Evolutionary conservation across 2,329 filamentous ascomycete species (phyloP).

Genomic region (Sporothrix luriei): DNA sequence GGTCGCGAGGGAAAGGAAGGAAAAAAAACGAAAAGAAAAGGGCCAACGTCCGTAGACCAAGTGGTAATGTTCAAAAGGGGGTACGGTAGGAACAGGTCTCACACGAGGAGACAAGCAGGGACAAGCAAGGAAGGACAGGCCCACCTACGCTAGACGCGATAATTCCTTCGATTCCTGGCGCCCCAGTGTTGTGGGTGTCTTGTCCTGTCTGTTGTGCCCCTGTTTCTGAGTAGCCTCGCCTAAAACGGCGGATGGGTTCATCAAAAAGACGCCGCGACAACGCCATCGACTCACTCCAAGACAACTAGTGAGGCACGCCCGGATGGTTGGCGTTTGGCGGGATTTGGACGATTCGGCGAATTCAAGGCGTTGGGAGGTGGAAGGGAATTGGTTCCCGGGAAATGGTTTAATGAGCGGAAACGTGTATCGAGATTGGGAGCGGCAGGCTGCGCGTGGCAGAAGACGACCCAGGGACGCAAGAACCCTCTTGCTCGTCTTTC

Average conservation of each 20-base stretch:
- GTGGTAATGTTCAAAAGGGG: neutral
- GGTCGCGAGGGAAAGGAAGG: neutral
- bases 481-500: too few species aligned
- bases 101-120: neutral
- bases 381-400: conserved; percentile 8
- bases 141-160: conserved; percentile 30
- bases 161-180: conserved; percentile 6
- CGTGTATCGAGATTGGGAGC: conserved; percentile 25
- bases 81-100: neutral
- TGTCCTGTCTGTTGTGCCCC: neutral
- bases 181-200: neutral
- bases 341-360: neutral
- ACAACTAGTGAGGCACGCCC: neutral
- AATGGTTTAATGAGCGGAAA: conserved; percentile 21
- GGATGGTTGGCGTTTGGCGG: conserved; percentile 1
- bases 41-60: neutral
- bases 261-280: conserved; percentile 18
- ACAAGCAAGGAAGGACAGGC: conserved; percentile 14
- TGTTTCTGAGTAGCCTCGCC: conserved; percentile 28
- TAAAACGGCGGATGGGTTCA: conserved; percentile 22
- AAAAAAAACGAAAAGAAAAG: neutral
- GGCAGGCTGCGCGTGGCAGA: conserved; percentile 21
- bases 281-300: conserved; percentile 24
- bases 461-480: neutral
- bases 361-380: neutral